Conservation (phyloP, 139 green algal species). For the Zygnema cylindricum region DNA sequence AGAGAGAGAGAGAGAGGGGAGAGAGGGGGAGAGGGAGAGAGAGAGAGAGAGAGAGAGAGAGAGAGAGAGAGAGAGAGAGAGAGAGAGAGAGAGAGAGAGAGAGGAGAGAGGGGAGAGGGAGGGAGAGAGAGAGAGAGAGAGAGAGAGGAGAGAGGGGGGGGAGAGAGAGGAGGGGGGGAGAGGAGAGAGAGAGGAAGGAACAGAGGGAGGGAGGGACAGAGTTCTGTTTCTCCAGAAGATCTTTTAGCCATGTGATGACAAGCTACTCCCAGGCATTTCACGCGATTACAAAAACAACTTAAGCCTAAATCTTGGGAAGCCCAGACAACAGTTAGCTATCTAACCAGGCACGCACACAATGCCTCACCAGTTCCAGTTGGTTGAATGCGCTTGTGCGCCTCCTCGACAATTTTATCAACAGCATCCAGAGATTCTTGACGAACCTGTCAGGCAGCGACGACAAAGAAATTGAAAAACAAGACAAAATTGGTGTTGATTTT, state of each 20-base stretch:
- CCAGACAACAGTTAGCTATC: too few species aligned
- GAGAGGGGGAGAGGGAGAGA: too few species aligned
- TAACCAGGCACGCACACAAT: too few species aligned
- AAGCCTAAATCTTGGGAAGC: too few species aligned
- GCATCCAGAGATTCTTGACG: constrained; percentile 85
- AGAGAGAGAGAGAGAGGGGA: constrained; percentile 1
- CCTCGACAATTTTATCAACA: constrained; percentile 68
- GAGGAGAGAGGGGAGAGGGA: background rate
- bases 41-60: constrained; percentile 5
- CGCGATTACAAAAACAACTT: too few species aligned
- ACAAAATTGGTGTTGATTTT: too few species aligned
- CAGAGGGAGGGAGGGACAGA: too few species aligned
- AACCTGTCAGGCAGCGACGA: too few species aligned
- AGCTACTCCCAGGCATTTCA: too few species aligned
- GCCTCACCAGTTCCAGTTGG: constrained; percentile 50
- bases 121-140: constrained; percentile 8
- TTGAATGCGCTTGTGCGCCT: constrained; percentile 51
- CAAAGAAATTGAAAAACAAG: too few species aligned
- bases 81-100: background rate
- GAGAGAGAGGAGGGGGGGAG: background rate
- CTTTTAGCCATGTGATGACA: too few species aligned
- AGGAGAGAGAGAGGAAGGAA: background rate
- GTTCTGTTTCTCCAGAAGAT: too few species aligned
- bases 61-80: background rate
- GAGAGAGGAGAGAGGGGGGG: background rate